phyloP scores from a whole-genome alignment of 805 yeast species.

The Candida lessepsii region DNA sequence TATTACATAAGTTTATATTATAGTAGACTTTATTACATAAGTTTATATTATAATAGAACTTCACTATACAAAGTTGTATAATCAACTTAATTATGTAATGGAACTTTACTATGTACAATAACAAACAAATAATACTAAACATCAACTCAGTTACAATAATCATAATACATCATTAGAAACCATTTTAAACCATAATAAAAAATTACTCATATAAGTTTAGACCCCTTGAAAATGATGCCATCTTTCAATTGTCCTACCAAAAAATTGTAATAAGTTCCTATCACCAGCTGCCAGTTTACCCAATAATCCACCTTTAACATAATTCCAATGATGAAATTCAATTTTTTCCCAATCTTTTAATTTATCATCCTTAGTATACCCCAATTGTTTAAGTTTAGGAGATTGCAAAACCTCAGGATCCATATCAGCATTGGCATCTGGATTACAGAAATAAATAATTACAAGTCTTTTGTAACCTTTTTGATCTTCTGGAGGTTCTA shows the following conservation, averaged over 20 bases:
- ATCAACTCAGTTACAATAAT: too few species aligned
- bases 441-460: conserved; percentile 44
- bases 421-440: conserved; percentile 31
- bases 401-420: conserved; percentile 44
- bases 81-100: too few species aligned
- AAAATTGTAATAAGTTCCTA: conserved; percentile 16
- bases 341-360: conserved; percentile 35
- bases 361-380: conserved; percentile 24
- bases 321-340: conserved; percentile 40
- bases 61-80: too few species aligned
- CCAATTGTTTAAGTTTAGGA: conserved; percentile 34
- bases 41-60: too few species aligned
- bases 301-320: conserved; percentile 20
- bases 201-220: too few species aligned
- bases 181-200: too few species aligned
- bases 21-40: too few species aligned
- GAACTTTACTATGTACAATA: too few species aligned
- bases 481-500: conserved; percentile 47
- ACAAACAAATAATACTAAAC: too few species aligned
- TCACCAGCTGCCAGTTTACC: conserved; percentile 22
- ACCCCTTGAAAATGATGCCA: conserved; percentile 21
- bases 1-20: too few species aligned
- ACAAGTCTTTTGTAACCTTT: conserved; percentile 33
- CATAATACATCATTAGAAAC: too few species aligned
- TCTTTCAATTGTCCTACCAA: conserved; percentile 23